phyloP scores from a whole-genome alignment of 23 red algal species.

The Gracilaria caudata region DNA sequence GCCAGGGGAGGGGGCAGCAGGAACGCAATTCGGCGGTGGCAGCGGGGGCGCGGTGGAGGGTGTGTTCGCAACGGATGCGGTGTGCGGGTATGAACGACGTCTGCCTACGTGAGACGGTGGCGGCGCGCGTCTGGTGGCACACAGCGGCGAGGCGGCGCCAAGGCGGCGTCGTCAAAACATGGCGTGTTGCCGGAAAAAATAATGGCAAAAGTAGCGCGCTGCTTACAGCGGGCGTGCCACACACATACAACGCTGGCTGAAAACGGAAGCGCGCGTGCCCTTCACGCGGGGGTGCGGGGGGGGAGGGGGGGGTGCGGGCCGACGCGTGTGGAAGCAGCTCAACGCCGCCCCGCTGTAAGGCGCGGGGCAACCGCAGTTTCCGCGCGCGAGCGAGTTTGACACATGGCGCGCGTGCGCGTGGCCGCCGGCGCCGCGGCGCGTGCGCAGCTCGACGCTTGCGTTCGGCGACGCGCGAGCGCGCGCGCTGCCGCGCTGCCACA shows the following conservation, averaged over 20 bases:
- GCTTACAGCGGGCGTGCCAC: not conserved
- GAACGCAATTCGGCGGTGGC: conserved; percentile 3
- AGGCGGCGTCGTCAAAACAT: conserved; percentile 6
- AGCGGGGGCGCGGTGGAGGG: conserved; percentile 18
- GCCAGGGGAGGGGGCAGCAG: not conserved
- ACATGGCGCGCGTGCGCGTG: too few relatives aligned
- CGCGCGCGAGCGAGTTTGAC: too few relatives aligned
- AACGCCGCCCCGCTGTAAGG: too few relatives aligned
- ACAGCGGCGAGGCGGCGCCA: not conserved
- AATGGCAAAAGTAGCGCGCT: not conserved
- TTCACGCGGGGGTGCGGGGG: not conserved
- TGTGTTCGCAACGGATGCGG: conserved; percentile 4
- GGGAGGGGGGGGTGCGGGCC: not conserved
- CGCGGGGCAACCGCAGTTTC: too few relatives aligned
- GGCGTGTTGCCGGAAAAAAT: not conserved
- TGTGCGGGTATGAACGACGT: not conserved
- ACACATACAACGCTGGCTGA: conserved; percentile 1
- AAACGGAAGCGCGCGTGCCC: not conserved
- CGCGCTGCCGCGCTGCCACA: not conserved
- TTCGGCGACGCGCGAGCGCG: not conserved
- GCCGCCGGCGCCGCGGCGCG: not conserved
- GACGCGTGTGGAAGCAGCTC: not conserved
- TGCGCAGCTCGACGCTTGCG: not conserved
- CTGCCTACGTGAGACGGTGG: not conserved
- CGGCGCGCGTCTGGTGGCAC: not conserved